Evolutionary conservation across 192 early-diverging fungal genomes (phyloP).

Genomic region (Umbelopsis sp.): DNA sequence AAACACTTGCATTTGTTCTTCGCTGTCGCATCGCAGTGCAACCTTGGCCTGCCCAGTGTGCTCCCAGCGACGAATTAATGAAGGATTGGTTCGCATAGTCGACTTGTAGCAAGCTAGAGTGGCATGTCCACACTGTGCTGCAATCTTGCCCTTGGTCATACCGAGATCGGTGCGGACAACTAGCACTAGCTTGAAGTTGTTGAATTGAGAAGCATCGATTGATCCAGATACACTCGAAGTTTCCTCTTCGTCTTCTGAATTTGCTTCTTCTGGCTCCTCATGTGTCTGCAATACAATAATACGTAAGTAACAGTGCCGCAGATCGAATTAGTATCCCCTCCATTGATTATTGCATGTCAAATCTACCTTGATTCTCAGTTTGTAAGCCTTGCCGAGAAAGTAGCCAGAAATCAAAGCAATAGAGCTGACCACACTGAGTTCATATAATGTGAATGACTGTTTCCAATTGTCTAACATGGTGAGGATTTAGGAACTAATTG

Average conservation of each 20-base stretch:
- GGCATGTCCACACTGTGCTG: conserved; percentile 95
- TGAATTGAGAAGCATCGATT: neutral
- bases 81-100: conserved; percentile 46
- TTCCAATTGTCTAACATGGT: conserved; percentile 11
- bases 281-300: conserved; percentile 18
- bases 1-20: conserved; percentile 73
- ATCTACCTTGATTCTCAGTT: neutral
- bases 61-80: conserved; percentile 67
- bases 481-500: neutral
- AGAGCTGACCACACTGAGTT: conserved; percentile 2
- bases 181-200: conserved; percentile 40
- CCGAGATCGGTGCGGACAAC: conserved; percentile 86
- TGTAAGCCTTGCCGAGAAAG: neutral
- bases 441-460: conserved; percentile 3
- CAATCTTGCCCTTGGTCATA: conserved; percentile 95
- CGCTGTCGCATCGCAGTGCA: conserved; percentile 72
- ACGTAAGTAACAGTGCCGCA: neutral
- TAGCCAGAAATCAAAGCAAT: conserved; percentile 1
- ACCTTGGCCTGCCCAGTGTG: conserved; percentile 83
- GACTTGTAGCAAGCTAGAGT: conserved; percentile 82
- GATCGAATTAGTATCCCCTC: neutral
- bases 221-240: conserved; percentile 18
- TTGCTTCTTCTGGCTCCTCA: neutral
- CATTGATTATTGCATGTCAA: neutral
- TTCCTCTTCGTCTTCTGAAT: conserved; percentile 36